A percentile compares a stretch with the other conserved stretches of the same genome.
Conservation (phyloP, 345 rosid genomes). For the Lepidium didymum region DNA sequence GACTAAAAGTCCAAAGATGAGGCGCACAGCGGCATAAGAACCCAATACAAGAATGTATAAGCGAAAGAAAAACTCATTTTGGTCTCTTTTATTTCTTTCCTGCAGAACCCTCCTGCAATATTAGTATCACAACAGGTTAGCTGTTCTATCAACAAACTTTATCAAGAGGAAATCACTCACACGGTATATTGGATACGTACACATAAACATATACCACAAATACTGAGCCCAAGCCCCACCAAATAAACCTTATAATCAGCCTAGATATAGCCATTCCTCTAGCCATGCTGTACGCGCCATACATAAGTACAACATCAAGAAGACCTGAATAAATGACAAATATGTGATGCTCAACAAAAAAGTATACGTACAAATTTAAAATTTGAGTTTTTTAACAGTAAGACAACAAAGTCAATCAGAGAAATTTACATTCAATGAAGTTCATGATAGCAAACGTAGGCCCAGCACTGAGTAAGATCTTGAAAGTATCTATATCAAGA, state of each 20-base stretch:
- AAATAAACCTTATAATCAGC: slow-evolving; percentile 77
- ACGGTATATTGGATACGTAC: slow-evolving; percentile 42
- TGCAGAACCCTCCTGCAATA: slow-evolving; percentile 69
- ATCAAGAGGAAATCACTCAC: neutral
- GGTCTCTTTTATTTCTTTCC: slow-evolving; percentile 51
- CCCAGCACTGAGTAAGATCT: slow-evolving; percentile 75
- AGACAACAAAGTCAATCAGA: slow-evolving; percentile 8
- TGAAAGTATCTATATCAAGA: slow-evolving; percentile 58
- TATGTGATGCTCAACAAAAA: slow-evolving; percentile 8
- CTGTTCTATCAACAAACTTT: slow-evolving; percentile 7
- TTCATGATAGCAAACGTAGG: slow-evolving; percentile 88
- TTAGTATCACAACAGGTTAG: slow-evolving; percentile 10
- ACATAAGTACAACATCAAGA: slow-evolving; percentile 87
- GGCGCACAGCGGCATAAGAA: slow-evolving; percentile 72
- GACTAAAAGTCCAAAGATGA: slow-evolving; percentile 55
- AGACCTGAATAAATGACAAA: slow-evolving; percentile 44
- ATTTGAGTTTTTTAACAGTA: neutral
- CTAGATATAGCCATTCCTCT: slow-evolving; percentile 99
- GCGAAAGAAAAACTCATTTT: slow-evolving; percentile 66
- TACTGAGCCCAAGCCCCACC: slow-evolving; percentile 72
- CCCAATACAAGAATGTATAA: slow-evolving; percentile 87
- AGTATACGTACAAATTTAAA: slow-evolving; percentile 9
- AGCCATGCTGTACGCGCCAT: slow-evolving; percentile 82
- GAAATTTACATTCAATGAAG: slow-evolving; percentile 65
- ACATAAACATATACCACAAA: slow-evolving; percentile 64